Base-by-base conservation (phyloP, 345 rosid genomes). In the Moricandia arvensis region DNA sequence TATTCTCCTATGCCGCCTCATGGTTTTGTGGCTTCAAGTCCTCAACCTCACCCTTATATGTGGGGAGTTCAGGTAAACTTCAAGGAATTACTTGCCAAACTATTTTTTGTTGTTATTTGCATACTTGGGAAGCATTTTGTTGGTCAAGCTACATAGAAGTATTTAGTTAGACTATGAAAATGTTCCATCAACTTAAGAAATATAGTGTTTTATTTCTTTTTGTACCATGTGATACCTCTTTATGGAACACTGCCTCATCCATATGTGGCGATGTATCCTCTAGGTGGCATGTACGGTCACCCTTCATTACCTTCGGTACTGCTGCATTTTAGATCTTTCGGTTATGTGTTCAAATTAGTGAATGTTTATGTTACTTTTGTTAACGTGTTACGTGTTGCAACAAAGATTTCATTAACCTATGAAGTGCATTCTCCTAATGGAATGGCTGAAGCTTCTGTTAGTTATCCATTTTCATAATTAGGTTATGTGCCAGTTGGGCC, bases 261-360 rank as follows among this genome's bases (percentile, higher is more conserved):
- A 4, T 94, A 94, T 70, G 98, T 92, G 79, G 88, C 98, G 4
- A 91, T 94, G 97, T 92, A 94, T 85, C 97, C 98, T 59, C 98
- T 88, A 79, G 97, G 98, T 65, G 96, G 96, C 59, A 87, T 94
- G 81, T 94, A 92, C 72, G 85, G 89, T 7, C 98, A 94, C 82
- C 97, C 98, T 55, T 88, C 97, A 43, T 80, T 94, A 2, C 96
- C 98, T 73, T 93, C 96, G 84, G 97, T 45, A n/a, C 68, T 75
- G 79, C 75, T 12, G 75, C 68, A 63, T 66, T 61, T 74, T 59
- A 24, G 11, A 70, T 69, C 21, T 35, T 66, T 7, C 18, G 60
- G 63, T 70, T 75, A 38, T 37, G 51, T 71, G 30, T 30, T 59
- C 15, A 17, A 24, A 63, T 24, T 59, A 62, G 37, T 63, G 34